phyloP scores from a whole-genome alignment of 1,284 basidiomycete genomes.

The Rhodotorula sp. region DNA sequence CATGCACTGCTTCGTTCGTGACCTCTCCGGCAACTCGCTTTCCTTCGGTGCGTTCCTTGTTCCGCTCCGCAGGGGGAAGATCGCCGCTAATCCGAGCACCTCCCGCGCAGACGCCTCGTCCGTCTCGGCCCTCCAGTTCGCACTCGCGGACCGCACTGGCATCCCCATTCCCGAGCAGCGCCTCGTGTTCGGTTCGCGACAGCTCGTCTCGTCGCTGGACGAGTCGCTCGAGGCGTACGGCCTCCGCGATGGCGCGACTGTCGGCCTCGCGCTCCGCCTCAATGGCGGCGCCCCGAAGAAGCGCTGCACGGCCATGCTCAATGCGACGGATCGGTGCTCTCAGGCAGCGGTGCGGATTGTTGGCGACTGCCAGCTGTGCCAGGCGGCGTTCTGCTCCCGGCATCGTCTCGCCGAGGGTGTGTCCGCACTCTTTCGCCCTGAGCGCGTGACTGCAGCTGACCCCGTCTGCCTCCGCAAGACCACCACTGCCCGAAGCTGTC shows the following conservation, averaged over 20 bases:
- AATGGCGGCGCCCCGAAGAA: slow-evolving; percentile 41
- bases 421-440: slow-evolving; percentile 3
- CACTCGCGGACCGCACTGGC: slow-evolving; percentile 30
- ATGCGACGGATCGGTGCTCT: slow-evolving; percentile 60
- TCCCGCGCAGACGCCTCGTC: slow-evolving; percentile 21
- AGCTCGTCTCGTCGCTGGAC: slow-evolving; percentile 12
- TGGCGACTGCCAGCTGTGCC: slow-evolving; percentile 76
- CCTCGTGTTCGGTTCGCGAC: slow-evolving; percentile 31
- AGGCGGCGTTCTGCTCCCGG: slow-evolving; percentile 68
- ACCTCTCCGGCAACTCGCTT: slow-evolving; percentile 8
- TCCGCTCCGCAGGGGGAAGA: not conserved
- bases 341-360: slow-evolving; percentile 75
- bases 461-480: slow-evolving; percentile 11
- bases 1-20: slow-evolving; percentile 15
- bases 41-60: not conserved
- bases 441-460: slow-evolving; percentile 20
- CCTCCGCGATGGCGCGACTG: slow-evolving; percentile 10
- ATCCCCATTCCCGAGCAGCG: slow-evolving; percentile 39
- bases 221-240: slow-evolving; percentile 17
- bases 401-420: slow-evolving; percentile 59
- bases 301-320: slow-evolving; percentile 33
- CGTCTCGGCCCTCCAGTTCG: slow-evolving; percentile 27
- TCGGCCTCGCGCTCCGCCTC: slow-evolving; percentile 11
- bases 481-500: slow-evolving; percentile 60
- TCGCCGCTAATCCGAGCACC: not conserved